Evolutionary conservation across 2,329 filamentous ascomycete species (phyloP), one percentile per base, ranked within the genome.

Genomic region (Geoglossum cookeanum): DNA sequence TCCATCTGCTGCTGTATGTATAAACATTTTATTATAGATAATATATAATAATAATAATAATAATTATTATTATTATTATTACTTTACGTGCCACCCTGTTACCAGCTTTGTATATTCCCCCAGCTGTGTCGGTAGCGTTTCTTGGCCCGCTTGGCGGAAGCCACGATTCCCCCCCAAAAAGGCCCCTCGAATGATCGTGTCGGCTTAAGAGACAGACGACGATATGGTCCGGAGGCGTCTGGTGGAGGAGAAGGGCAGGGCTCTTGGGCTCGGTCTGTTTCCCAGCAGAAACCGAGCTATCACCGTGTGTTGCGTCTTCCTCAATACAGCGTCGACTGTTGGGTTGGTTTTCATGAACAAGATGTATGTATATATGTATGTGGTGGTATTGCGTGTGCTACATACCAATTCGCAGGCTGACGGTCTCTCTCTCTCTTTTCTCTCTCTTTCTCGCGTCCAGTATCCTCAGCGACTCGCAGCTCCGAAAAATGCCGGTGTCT

Each of bases 291-390:
- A 55, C n/a, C 53, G 11, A 6, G 22, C 13, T 13, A 45, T 55
- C 39, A 55, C 39, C 3, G 15, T 51, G 7, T 32, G 30, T 13
- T 51, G 71, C 63, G 72, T 74, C 55, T 65, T 63, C 2, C 62
- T 73, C 59, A 73, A 74, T 62, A 73, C 71, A 44, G 60, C 69
- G 4, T 70, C 70, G 32, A 74, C 71, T 0, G 64, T 74, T 29
- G 67, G 67, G 35, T 62, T 74, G 51, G 71, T 74, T 30, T 73
- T 73, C 62, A 59, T 73, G 59, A 74, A 71, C 60, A 73, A 73
- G 64, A 68, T 68, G 70, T 72, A 68, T 45, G 64, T 54, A 68
- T 45, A 64, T 54, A 30, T 60, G 59, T 66, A 68, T 59, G 68
- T 22, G 7, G 68, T 22, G 7, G 27, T 15, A 8, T 51, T 32